Percentiles rank a stretch among this genome's conserved stretches.
Conservation (phyloP, 306 rosid genomes). For the Malus sylvestris region DNA sequence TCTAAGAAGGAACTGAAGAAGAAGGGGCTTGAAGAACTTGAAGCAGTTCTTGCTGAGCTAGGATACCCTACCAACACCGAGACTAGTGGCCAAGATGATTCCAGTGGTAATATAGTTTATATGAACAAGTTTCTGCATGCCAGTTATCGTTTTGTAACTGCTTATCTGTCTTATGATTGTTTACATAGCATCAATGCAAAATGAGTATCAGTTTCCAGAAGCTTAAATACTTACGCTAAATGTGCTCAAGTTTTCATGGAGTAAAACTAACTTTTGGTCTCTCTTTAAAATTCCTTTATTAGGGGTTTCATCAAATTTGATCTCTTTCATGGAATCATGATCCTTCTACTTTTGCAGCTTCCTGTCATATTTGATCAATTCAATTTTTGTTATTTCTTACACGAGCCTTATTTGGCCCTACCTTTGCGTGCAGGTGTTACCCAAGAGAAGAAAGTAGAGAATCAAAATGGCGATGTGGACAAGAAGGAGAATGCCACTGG, state of each 20-base stretch:
- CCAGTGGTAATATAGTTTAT: slow-evolving; percentile 37
- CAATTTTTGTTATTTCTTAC: neutral
- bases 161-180: neutral
- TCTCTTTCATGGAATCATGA: neutral
- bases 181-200: neutral
- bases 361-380: neutral
- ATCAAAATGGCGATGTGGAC: slow-evolving; percentile 31
- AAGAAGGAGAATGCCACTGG: slow-evolving; percentile 45
- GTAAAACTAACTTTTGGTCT: neutral
- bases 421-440: slow-evolving; percentile 14
- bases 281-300: neutral
- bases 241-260: neutral
- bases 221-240: neutral
- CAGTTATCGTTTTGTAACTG: neutral
- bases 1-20: slow-evolving; percentile 79
- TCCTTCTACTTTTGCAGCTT: neutral
- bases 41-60: slow-evolving; percentile 73
- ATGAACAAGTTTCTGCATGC: neutral
- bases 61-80: slow-evolving; percentile 37
- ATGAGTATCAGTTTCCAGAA: neutral
- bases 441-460: slow-evolving; percentile 34
- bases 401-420: neutral
- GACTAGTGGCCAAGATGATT: slow-evolving; percentile 37
- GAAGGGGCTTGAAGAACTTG: slow-evolving; percentile 75
- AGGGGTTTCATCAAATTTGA: slow-evolving; percentile 2